A percentile compares a stretch with the other conserved stretches of the same genome.
phyloP scores from a whole-genome alignment of 345 rosid species.

The Corymbia maculata region DNA sequence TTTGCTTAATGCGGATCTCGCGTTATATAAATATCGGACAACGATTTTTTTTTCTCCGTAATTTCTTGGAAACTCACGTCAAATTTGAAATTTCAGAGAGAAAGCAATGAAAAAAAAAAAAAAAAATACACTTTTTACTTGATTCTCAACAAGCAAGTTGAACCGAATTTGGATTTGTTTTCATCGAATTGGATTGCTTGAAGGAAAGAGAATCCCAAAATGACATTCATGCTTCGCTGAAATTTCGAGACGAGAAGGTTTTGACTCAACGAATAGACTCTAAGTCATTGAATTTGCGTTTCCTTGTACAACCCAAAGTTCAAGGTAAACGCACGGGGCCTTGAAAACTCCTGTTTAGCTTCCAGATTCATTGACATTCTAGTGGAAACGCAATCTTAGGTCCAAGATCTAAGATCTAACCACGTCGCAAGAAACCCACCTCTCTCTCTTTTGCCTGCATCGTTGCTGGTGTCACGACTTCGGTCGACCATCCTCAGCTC shows the following conservation, averaged over 20 bases:
- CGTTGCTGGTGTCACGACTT: neutral
- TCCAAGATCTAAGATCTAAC: neutral
- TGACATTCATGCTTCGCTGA: neutral
- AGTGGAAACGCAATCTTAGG: neutral
- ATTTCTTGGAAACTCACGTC: neutral
- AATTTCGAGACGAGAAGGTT: neutral
- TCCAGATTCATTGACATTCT: neutral
- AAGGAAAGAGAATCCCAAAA: neutral
- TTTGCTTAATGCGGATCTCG: neutral
- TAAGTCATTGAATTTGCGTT: neutral
- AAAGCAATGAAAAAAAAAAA: no score
- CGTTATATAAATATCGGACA: no score
- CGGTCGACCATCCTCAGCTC: neutral
- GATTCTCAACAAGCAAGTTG: neutral
- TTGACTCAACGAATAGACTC: neutral
- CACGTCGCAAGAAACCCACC: neutral
- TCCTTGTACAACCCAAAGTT: neutral
- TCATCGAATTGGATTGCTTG: neutral
- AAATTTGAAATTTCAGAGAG: neutral
- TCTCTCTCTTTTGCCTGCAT: neutral
- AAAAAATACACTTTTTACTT: neutral
- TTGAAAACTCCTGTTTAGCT: neutral
- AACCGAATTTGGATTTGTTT: no score
- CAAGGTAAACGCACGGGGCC: neutral
- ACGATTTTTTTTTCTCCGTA: neutral